Evolutionary conservation across 768 basidiomycete species (phyloP), one percentile per base, ranked within the genome.

Genomic region (Leccinum subgranulosum): DNA sequence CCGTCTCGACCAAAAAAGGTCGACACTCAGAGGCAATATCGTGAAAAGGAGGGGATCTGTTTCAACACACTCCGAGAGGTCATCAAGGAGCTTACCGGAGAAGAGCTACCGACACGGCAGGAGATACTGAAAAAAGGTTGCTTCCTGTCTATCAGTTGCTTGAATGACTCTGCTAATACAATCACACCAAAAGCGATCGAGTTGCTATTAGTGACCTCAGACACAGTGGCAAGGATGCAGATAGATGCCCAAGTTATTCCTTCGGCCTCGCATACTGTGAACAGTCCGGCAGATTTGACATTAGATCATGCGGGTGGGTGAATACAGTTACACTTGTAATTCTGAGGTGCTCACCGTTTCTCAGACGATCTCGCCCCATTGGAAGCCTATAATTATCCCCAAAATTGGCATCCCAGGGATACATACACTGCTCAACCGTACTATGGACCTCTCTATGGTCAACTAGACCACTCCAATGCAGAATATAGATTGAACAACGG

Each of bases 41-140:
- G 69, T 27, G 53, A 61, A 34, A 70, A 58, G 47, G 68, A 70
- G 33, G 41, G 50, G 7, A 63, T 61, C 1, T 58, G 39, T 41
- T 60, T 70, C 21, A 51, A 17, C 2, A 25, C 23, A 1, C 66
- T 70, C n/a, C 57, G 59, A 11, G 48, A 39, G 1, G 25, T 49
- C 47, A 64, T 72, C 48, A 58, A 49, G n/a, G 28, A 57, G 7
- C 46, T 70, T 36, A 72, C 62, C 0, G 56, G 60, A 17, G 51
- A 61, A 10, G 66, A 62, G 25, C 59, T 28, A 2, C 53, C 33
- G 15, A 66, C 54, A 10, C 66, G 69, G 8, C 51, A 66, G 1
- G 70, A 70, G 9, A 57, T 60, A 33, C 33, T 70, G 19, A 52
- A 12, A n/a, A 65, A 60, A 66, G 69, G 69, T 66, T 57, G 55